Percentiles rank a stretch among this genome's conserved stretches.
phyloP scores from a whole-genome alignment of 495 filamentous ascomycete species.

The Amphirosellinia nigrospora region DNA sequence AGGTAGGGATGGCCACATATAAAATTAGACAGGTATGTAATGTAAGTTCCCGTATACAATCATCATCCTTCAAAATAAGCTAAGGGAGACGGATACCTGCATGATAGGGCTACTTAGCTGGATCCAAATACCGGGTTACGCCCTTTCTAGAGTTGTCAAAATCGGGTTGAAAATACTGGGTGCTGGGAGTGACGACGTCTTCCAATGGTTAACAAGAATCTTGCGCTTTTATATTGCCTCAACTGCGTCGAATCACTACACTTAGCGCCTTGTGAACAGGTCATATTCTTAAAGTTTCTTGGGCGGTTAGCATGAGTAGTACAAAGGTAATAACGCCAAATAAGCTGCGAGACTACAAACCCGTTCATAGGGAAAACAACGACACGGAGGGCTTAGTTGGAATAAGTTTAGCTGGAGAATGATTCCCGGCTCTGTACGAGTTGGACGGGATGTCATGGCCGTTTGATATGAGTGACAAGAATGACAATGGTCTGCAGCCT shows the following conservation, averaged over 20 bases:
- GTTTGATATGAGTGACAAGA: conserved; percentile 22
- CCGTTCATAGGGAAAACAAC: conserved; percentile 1
- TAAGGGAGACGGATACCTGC: conserved; percentile 21
- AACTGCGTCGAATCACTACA: not conserved
- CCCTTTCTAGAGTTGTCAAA: not conserved
- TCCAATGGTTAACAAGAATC: not conserved
- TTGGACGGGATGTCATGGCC: not conserved
- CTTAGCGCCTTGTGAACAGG: not conserved
- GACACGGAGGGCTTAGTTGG: conserved; percentile 2
- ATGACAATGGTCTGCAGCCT: conserved; percentile 18
- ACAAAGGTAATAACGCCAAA: conserved; percentile 2
- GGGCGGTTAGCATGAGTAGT: not conserved
- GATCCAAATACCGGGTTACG: conserved; percentile 11
- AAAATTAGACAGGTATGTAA: conserved; percentile 15
- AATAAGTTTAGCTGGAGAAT: conserved; percentile 1
- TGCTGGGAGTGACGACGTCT: not conserved
- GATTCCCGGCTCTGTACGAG: conserved; percentile 6
- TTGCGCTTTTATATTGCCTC: not conserved
- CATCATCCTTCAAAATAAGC: not conserved
- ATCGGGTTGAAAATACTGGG: not conserved
- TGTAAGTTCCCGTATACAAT: conserved; percentile 15
- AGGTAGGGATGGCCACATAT: conserved; percentile 3
- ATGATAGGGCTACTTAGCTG: conserved; percentile 17
- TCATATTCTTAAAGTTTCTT: not conserved
- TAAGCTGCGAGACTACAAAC: not conserved